Evolutionary conservation across 2,329 filamentous ascomycete genomes (phyloP), one percentile per base, ranked within the genome.

Genomic region (Lasiodiplodia sp.): DNA sequence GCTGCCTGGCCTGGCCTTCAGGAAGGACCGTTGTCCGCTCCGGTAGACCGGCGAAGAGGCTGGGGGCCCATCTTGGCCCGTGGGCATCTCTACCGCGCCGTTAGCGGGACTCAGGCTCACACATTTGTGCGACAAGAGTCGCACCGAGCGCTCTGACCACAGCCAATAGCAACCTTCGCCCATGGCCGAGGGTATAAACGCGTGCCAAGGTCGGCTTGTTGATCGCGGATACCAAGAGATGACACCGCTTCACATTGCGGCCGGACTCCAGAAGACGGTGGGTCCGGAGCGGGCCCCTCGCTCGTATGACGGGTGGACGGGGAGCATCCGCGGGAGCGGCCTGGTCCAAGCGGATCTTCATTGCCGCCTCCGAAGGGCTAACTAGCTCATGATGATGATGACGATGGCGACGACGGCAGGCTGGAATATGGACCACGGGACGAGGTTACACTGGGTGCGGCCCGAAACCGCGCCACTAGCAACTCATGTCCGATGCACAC

Each of bases 91-190:
- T 31, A 52, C 38, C 40, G 44, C 25, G 40, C 40, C 44, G 55
- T 58, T 58, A 58, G 55, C n/a, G 55, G 37, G 34, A 40, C 34
- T 58, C 34, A 58, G 60, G n/a, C 40, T 64, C 40, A 49, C 44
- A 53, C 60, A 52, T 64, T 34, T 62, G 57, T 62, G 57, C 40
- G 60, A 64, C 60, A 52, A 49, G 51, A 23, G 60, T 64, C 47
- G 60, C 60, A 64, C 60, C 18, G 37, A 64, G 47, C 40, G 60
- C 60, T 64, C 60, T 64, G 60, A 64, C 60, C 60, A 64, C 60
- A 64, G 60, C 60, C 60, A 64, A 49, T 64, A 64, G 60, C 44
- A 52, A 64, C 60, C n/a, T 52, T 37, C 18, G 44, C 60, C 25
- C 60, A n/a, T n/a, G 31, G 44, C 52, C 60, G 40, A 64, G 60